Conservation (phyloP, 2,329 filamentous ascomycete genomes). For the Diaporthe australafricana region DNA sequence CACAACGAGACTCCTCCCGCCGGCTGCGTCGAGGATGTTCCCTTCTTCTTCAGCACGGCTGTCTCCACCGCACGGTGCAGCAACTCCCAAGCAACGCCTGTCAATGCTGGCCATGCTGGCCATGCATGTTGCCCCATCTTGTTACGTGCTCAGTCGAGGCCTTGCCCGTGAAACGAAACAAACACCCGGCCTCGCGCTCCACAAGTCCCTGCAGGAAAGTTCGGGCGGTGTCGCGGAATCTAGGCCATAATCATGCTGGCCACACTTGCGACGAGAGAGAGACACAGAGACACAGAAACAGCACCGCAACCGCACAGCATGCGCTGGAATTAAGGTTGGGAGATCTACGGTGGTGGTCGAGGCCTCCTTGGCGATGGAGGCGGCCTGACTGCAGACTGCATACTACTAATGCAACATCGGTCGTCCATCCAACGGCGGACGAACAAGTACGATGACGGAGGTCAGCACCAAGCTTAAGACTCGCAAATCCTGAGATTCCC, state of each 20-base stretch:
- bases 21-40: constrained; percentile 20
- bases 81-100: not conserved
- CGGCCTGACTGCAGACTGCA: not conserved
- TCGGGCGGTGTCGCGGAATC: constrained; percentile 23
- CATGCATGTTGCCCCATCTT: no score
- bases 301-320: not conserved
- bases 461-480: not conserved
- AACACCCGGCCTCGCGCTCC: constrained; percentile 8
- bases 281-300: no score
- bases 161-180: constrained; percentile 33
- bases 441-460: not conserved
- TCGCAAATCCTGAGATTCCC: not conserved
- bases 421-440: constrained; percentile 6
- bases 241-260: constrained; percentile 7
- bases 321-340: constrained; percentile 19
- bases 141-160: constrained; percentile 26
- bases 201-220: constrained; percentile 2
- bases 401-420: constrained; percentile 1
- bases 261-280: not conserved
- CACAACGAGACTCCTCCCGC: constrained; percentile 14
- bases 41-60: constrained; percentile 17
- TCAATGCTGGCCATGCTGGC: constrained; percentile 5
- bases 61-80: not conserved
- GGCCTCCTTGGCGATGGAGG: constrained; percentile 24
- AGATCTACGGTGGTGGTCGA: constrained; percentile 20